Percentiles rank a stretch among this genome's conserved stretches.
These are phyloP conservation scores for Amaranthus hypochondriacus DNA, from an alignment of 148 eudicot species.

Conservation along the genomic window DNA sequence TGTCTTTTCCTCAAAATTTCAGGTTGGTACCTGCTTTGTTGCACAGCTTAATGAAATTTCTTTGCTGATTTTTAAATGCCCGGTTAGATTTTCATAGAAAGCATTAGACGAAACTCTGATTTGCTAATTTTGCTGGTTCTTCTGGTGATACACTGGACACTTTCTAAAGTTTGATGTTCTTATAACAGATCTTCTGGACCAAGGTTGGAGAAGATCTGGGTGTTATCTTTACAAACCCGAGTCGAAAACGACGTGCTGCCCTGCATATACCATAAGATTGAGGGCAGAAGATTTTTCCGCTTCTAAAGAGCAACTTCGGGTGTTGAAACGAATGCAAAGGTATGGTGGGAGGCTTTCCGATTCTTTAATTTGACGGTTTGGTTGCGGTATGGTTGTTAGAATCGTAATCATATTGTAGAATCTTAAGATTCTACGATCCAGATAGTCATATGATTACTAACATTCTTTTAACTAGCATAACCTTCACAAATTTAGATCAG, in stretches of 20 bases:
- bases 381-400: too few species aligned
- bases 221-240: slow-evolving; percentile 89
- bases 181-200: slow-evolving; percentile 80
- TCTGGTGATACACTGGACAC: background rate
- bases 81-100: background rate
- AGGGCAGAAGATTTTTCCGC: slow-evolving; percentile 80
- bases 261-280: slow-evolving; percentile 86
- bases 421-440: too few species aligned
- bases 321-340: slow-evolving; percentile 81
- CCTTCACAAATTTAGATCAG: too few species aligned
- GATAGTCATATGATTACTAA: too few species aligned
- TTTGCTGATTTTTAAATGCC: background rate
- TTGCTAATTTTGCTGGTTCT: background rate
- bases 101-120: background rate
- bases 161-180: slow-evolving; percentile 2
- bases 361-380: background rate
- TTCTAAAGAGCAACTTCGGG: slow-evolving; percentile 85
- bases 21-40: background rate
- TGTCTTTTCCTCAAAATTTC: too few species aligned
- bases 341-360: slow-evolving; percentile 16
- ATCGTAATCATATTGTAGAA: too few species aligned
- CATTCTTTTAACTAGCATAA: too few species aligned
- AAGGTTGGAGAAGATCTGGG: slow-evolving; percentile 99
- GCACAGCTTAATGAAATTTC: background rate
- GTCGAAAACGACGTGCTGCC: slow-evolving; percentile 95